Evolutionary conservation across 768 basidiomycete genomes (phyloP), one percentile per base, ranked within the genome.

Genomic region (Russula ochroleuca): DNA sequence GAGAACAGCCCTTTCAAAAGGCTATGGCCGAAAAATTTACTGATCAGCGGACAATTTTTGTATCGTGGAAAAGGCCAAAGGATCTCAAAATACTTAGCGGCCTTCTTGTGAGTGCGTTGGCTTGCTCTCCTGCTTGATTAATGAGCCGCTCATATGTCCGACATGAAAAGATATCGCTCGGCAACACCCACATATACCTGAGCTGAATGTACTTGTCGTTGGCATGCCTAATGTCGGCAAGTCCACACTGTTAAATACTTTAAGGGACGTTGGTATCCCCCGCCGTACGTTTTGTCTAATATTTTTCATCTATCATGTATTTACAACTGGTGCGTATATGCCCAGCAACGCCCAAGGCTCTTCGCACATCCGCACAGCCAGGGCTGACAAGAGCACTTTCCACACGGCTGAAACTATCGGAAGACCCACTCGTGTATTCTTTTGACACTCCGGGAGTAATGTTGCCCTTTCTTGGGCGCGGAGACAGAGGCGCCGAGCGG

Each of bases 141-240:
- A 21, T 47, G 5, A 47, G 14, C 31, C 40, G 62, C 58, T 65
- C 40, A 47, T 35, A 9, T 47, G 25, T 40, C 35, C 53, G 51
- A 60, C 28, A 49, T n/a, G 33, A 38, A 9, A 66, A 92, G 90
- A 83, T 69, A 81, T 91, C 68, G 88, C 90, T 37, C 84, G 83
- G 69, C 78, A 79, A 47, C 81, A 86, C 72, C 84, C 84, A 56
- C 83, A 90, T 66, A 81, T 84, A 52, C 83, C 85, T 69, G 90
- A 90, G 72, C 76, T 92, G 68, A 94, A 94, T 69, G 88, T 98
- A 8, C 81, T 98, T 2, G 93, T 98, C 25, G 87, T 97, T 63
- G 97, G 97, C 25, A 98, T 99, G 96, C 97, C 97, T 19, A 98
- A 98, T 73, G 94, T 98, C 52, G 96, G 96, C 47, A 98, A 99